phyloP scores from a whole-genome alignment of 192 early-diverging fungal genomes.

The Coemansia sp. region DNA sequence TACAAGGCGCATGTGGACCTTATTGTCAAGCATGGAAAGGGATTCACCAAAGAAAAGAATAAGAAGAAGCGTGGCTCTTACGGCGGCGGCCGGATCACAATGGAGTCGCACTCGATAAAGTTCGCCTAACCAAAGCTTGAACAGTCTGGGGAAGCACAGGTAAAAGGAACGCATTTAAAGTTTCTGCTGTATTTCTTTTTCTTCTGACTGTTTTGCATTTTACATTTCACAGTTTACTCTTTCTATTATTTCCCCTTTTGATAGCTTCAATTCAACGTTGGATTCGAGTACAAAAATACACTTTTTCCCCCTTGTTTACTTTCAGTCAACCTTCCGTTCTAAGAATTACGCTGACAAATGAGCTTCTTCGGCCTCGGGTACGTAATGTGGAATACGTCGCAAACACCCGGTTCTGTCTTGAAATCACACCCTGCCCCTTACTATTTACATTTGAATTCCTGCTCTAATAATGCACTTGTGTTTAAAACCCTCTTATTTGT shows the following conservation, averaged over 20 bases:
- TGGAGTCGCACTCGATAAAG: conserved; percentile 86
- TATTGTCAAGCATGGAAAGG: conserved; percentile 84
- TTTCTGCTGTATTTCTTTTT: too few species aligned
- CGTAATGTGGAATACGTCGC: conserved; percentile 8
- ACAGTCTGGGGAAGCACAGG: too few species aligned
- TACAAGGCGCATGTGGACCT: conserved; percentile 92
- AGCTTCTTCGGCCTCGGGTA: conserved; percentile 56
- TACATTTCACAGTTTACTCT: too few species aligned
- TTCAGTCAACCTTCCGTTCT: background rate
- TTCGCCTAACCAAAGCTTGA: conserved; percentile 49
- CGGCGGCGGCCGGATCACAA: conserved; percentile 87
- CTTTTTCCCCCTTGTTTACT: background rate
- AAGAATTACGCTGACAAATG: conserved; percentile 19
- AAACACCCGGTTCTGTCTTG: background rate
- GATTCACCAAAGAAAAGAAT: conserved; percentile 93
- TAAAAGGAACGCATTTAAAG: too few species aligned
- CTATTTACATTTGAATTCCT: too few species aligned
- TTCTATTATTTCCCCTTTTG: too few species aligned
- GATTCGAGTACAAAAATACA: background rate
- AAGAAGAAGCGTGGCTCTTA: conserved; percentile 97
- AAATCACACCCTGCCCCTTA: too few species aligned
- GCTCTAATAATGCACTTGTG: background rate
- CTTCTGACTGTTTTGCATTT: too few species aligned
- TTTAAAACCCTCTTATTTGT: background rate
- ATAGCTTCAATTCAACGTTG: too few species aligned